These are phyloP conservation scores for Aspergillus indologenus DNA, from an alignment of 495 filamentous ascomycete genomes.

Conservation along the genomic window DNA sequence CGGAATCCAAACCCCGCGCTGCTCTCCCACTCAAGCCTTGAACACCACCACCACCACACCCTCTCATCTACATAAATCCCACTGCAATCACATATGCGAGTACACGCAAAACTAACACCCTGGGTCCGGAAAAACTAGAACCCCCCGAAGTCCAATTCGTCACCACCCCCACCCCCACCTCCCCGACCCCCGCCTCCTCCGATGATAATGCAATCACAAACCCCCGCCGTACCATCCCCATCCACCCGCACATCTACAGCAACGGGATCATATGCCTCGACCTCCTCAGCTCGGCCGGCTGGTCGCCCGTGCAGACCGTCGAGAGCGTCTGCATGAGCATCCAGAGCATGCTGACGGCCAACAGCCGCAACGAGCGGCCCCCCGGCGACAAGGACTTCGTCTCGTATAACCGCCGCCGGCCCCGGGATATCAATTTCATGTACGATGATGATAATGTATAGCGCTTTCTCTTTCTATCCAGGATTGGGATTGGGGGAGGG, in stretches of 20 bases:
- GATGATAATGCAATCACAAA: too few relatives aligned
- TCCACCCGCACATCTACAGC: slow-evolving; percentile 96
- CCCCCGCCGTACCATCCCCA: too few relatives aligned
- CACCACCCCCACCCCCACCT: slow-evolving; percentile 37
- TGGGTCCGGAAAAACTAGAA: too few relatives aligned
- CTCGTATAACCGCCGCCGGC: slow-evolving; percentile 67
- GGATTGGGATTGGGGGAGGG: too few relatives aligned
- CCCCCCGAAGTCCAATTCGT: slow-evolving; percentile 92
- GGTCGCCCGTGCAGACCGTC: slow-evolving; percentile 95
- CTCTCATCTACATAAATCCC: slow-evolving; percentile 3
- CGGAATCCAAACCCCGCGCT: too few relatives aligned
- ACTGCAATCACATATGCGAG: too few relatives aligned
- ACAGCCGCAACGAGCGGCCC: slow-evolving; percentile 83
- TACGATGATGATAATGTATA: slow-evolving; percentile 80
- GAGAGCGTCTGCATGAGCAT: slow-evolving; percentile 97
- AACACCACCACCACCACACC: too few relatives aligned
- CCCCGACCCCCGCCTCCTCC: slow-evolving; percentile 54
- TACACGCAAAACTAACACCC: too few relatives aligned
- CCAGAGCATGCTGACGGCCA: slow-evolving; percentile 96
- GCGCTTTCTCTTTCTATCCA: too few relatives aligned
- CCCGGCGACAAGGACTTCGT: slow-evolving; percentile 86
- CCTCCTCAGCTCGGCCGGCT: slow-evolving; percentile 80
- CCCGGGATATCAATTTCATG: slow-evolving; percentile 80
- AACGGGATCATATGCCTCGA: slow-evolving; percentile 99
- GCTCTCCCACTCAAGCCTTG: too few relatives aligned